Base-by-base conservation (phyloP, 2,329 filamentous ascomycete species). In the Beauveria sp. region DNA sequence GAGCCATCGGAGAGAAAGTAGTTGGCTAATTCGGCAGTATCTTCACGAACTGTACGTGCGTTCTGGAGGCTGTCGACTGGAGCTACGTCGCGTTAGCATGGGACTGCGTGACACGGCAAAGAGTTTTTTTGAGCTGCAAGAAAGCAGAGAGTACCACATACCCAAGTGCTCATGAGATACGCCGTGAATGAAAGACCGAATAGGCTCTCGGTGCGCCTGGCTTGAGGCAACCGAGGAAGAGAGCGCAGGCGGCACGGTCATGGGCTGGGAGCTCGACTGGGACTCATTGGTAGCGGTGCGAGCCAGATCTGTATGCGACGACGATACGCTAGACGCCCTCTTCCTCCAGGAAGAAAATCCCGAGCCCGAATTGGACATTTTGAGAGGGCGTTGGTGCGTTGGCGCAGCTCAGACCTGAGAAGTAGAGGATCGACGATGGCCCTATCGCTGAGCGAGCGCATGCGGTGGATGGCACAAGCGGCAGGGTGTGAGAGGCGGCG, bases 11-110 rank as follows among this genome's bases (percentile, higher is more conserved):
- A 88, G 31, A 96, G 82, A 55, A 91, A 87, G 71, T 93, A 91
- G 20, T 85, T 91, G 49, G 92, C 92, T 62, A 96, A 80, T 74
- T 96, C 91, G 57, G 91, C 90, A 2, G 92, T 96, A 71, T 95
- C 88, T 74, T 95, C 88, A 65, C 92, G 88, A 46, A 96, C 88
- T 66, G 87, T 89, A 63, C 87, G 85, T 40, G 90, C 89, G 73
- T 90, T 90, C 67, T 90, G 85, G 20, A 85, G 83, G 67, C 85
- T 88, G 70, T 93, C 89, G 74, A 84, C 71, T 20, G 81, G 80
- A 45, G 76, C 80, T 84, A 65, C 8, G n/a, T 9, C 38, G 24
- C 6, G 53, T 62, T 52, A 62, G 60, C n/a, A 34, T 34, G 26
- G n/a, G 14, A 5, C 42, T 42, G 22, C 20, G 10, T n/a, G 40